Percentiles rank a stretch among this genome's conserved stretches.
These are phyloP conservation scores for Scutellaria barbata DNA, from an alignment of 257 asterid species.

Conservation along the genomic window DNA sequence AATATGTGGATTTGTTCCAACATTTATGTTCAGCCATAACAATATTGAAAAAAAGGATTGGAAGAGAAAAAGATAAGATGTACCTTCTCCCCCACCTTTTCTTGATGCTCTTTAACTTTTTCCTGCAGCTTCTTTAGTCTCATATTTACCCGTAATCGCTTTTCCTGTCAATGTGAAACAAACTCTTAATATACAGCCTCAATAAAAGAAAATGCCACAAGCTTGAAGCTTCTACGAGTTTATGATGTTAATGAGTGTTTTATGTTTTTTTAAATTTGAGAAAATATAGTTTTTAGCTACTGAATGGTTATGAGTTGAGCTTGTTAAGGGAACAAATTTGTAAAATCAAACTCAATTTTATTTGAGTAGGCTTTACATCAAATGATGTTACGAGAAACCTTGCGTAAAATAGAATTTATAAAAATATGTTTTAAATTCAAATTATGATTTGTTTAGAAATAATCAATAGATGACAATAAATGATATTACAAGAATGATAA, in stretches of 20 bases:
- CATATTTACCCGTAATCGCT: conserved; percentile 72
- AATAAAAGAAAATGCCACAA: conserved; percentile 4
- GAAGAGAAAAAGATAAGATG: conserved; percentile 13
- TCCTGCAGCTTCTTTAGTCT: conserved; percentile 71
- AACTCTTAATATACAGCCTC: conserved; percentile 26
- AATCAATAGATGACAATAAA: too few relatives aligned
- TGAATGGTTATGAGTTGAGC: too few relatives aligned
- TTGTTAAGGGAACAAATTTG: too few relatives aligned
- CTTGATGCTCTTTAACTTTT: conserved; percentile 80
- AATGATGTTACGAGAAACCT: too few relatives aligned
- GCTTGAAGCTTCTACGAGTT: background rate
- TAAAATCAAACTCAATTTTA: too few relatives aligned
- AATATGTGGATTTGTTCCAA: conserved; percentile 3
- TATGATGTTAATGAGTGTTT: background rate
- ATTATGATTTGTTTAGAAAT: too few relatives aligned
- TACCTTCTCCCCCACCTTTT: conserved; percentile 83
- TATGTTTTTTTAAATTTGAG: too few relatives aligned
- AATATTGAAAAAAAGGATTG: conserved; percentile 1
- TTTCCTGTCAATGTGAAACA: conserved; percentile 54
- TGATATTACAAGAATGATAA: too few relatives aligned
- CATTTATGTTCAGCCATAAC: background rate
- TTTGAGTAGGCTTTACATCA: too few relatives aligned
- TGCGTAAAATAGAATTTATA: too few relatives aligned
- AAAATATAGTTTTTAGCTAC: too few relatives aligned
- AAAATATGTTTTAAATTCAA: too few relatives aligned